phyloP scores from a whole-genome alignment of 257 asterid genomes.

The Haberlea rhodopensis region DNA sequence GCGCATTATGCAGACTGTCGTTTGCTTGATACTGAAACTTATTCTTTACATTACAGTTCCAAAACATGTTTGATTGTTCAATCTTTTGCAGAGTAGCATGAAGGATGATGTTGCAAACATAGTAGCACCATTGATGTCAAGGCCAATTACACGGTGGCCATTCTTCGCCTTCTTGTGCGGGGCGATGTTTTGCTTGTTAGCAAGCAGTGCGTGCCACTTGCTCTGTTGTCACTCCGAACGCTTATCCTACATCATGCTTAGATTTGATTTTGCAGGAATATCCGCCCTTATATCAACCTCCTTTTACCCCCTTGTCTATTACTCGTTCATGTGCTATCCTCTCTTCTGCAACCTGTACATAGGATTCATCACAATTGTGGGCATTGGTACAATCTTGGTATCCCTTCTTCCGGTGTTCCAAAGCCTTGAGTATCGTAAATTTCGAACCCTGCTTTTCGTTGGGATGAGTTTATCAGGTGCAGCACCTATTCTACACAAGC shows the following conservation, averaged over 20 bases:
- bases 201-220: constrained; percentile 92
- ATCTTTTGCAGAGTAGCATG: constrained; percentile 56
- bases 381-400: constrained; percentile 60
- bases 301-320: constrained; percentile 90
- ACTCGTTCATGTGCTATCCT: constrained; percentile 95
- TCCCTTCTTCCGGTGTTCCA: constrained; percentile 91
- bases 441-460: constrained; percentile 72
- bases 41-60: not conserved
- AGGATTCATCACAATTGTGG: constrained; percentile 78
- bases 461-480: constrained; percentile 90
- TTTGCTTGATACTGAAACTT: not conserved
- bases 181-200: constrained; percentile 91
- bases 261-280: constrained; percentile 90
- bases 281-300: constrained; percentile 91
- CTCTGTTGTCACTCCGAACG: constrained; percentile 87
- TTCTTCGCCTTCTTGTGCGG: constrained; percentile 92
- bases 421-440: constrained; percentile 64
- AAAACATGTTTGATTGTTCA: not conserved
- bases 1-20: not conserved
- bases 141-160: constrained; percentile 97
- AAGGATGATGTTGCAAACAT: constrained; percentile 76
- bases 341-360: constrained; percentile 77
- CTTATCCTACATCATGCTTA: constrained; percentile 74
- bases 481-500: constrained; percentile 80
- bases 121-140: constrained; percentile 61